Base-by-base conservation (phyloP, 2,329 filamentous ascomycete species). In the Clarireedia paspali region DNA sequence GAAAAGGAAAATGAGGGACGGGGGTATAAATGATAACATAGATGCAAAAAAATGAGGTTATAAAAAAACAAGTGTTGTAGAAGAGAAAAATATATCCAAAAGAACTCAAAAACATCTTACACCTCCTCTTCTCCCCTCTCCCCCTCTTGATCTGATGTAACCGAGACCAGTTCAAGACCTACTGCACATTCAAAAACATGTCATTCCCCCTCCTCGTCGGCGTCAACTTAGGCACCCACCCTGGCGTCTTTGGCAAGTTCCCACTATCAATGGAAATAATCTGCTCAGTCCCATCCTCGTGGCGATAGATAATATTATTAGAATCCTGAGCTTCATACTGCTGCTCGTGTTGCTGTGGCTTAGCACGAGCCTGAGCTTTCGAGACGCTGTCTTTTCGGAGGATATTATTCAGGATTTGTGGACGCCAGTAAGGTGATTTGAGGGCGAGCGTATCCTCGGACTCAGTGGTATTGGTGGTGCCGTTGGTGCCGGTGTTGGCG, bases 121-220 rank as follows among this genome's bases (percentile, higher is more conserved):
- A 38, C 36, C 2, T 38, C 15, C 0, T 15, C 15, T 38, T 38
- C 36, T 38, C 15, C 15, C 36, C 15, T 38, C 15, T 15, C 36
- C 15, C 2, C 36, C 36, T 15, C 10, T 30, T 30, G 20, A 20
- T 20, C 20, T 20, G 27, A 30, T 30, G 2, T 30, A 30, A 30
- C 10, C 1, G 27, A 27, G 26, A 27, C 7, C 26, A 27, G 26
- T 7, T 5, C 20, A 49, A 14, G 6, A 24, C 6, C 34, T 26
- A 44, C 38, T 76, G 74, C 59, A 83, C 79, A 61, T 78, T 78
- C 62, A 83, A 65, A 61, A 79, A 85, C 57, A 89, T 65, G 66
- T 88, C 84, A 26, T 85, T 81, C 0, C 86, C 85, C 49, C 82
- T 76, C 58, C 83, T 73, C 56, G 82, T 84, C 2, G 86, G 86